phyloP scores from a whole-genome alignment of 2,329 filamentous ascomycete genomes.

The Cordyceps cicadae region DNA sequence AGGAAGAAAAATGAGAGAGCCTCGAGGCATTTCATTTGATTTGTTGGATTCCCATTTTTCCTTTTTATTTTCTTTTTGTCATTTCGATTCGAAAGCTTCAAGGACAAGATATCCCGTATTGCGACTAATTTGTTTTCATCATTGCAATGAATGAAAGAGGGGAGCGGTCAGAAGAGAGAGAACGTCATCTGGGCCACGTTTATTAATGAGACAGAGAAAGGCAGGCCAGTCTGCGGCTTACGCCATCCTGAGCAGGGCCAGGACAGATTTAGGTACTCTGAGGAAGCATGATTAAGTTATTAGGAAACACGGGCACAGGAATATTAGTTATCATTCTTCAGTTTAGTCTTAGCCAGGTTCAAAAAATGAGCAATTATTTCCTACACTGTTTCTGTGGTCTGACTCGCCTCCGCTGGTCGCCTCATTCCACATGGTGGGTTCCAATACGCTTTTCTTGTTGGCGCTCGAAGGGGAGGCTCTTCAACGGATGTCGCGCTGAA shows the following conservation, averaged over 20 bases:
- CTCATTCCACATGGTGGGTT: neutral
- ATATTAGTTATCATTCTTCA: conserved; percentile 2
- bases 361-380: neutral
- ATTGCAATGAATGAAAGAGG: neutral
- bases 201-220: neutral
- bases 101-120: neutral
- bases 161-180: neutral
- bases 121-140: neutral
- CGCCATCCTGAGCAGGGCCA: neutral
- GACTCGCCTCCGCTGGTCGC: neutral
- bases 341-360: neutral
- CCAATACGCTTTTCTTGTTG: neutral
- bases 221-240: neutral
- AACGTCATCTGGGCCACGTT: neutral
- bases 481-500: neutral
- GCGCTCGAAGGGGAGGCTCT: neutral
- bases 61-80: neutral
- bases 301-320: neutral
- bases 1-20: conserved; percentile 73
- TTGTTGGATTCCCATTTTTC: neutral
- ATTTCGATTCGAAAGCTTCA: neutral
- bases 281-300: neutral
- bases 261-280: neutral
- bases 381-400: neutral
- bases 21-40: conserved; percentile 72